phyloP scores from a whole-genome alignment of 441 rosid species.

The Raphanus hybrid region DNA sequence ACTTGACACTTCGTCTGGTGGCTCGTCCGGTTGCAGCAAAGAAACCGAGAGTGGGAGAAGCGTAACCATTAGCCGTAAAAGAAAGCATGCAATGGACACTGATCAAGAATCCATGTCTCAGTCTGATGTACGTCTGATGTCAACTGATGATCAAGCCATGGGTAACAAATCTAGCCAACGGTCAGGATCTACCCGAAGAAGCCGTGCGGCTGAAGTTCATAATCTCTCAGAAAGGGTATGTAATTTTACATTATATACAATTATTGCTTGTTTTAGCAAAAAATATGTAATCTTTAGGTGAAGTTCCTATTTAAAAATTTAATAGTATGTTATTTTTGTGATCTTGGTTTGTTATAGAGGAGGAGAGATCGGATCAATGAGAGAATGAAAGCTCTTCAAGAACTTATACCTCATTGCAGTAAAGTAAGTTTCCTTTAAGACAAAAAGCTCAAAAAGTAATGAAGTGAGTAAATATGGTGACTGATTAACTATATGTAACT shows the following conservation, averaged over 20 bases:
- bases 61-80: constrained; percentile 51
- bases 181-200: constrained; percentile 62
- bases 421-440: constrained; percentile 50
- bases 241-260: background rate
- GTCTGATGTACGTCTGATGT: constrained; percentile 50
- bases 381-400: constrained; percentile 79
- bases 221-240: constrained; percentile 79
- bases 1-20: constrained; percentile 66
- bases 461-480: no score
- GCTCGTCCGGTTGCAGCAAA: constrained; percentile 66
- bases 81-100: constrained; percentile 52
- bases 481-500: no score
- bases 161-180: constrained; percentile 52
- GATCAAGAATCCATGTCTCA: constrained; percentile 66
- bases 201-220: constrained; percentile 82
- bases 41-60: constrained; percentile 49
- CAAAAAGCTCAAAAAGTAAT: background rate
- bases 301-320: background rate
- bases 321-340: background rate
- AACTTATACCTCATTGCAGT: constrained; percentile 80
- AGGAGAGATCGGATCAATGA: constrained; percentile 80
- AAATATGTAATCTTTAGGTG: background rate
- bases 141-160: constrained; percentile 47
- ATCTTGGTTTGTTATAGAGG: constrained; percentile 47
- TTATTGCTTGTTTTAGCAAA: background rate